Base-by-base conservation (phyloP, 2,329 filamentous ascomycete species). In the Stachybotrys echinatus region DNA sequence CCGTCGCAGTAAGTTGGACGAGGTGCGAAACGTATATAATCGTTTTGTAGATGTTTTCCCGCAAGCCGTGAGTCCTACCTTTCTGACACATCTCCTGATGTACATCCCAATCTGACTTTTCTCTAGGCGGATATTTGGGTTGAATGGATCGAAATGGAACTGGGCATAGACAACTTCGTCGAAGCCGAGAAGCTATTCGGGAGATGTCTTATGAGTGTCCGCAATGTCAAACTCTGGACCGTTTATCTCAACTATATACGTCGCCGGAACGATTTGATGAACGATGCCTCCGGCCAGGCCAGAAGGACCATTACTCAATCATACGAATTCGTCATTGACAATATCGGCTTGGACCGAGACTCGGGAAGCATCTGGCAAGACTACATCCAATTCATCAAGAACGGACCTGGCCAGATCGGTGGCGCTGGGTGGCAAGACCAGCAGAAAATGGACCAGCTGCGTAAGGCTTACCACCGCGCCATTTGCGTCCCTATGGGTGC, bases 161-260 rank as follows among this genome's bases (percentile, higher is more conserved):
- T 95, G 23, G 86, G 90, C 55, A 77, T 91, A 51, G 90, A 95
- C 60, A 89, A 96, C 55, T 87, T 94, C 52, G 77, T 79, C 50
- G 83, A 83, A 44, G 85, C 95, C 17, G 92, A 96, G 67, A 78
- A 84, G 48, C 85, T 99, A 20, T 96, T 99, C 66, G 84, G 83
- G 55, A 82, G 84, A 58, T 91, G 88, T 27, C 80, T 99, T 38
- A 78, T 90, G 58, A 81, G 81, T 8, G 85, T 94, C 19, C 86
- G 89, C 12, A 89, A 92, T 64, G 87, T 97, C 38, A 82, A 88
- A 54, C 80, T 99, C 19, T 99, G 92, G 90, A 90, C 88, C 6
- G 81, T 91, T 27, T 99, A 99, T 66, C 83, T 99, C 54, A 91
- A 96, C 69, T 96, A 97, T 66, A 89, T 97, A 54, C 89, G 94